These are phyloP conservation scores for Tetrapyrgos nigripes DNA, from an alignment of 1,284 basidiomycete genomes.

Conservation along the genomic window DNA sequence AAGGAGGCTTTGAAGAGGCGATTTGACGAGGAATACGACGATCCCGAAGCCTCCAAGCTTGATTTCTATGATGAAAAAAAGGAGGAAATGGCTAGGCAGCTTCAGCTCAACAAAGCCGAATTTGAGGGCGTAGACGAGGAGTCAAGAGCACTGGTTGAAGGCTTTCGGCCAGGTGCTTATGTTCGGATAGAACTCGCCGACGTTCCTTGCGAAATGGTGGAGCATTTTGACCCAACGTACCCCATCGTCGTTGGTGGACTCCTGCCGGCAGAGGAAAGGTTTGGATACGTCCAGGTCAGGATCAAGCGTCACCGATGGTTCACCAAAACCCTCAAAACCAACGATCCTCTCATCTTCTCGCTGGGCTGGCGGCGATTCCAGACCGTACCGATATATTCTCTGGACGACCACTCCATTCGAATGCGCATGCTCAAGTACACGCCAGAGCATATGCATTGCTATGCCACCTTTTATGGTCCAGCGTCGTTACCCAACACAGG, in stretches of 20 bases:
- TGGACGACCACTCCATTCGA: conserved; percentile 96
- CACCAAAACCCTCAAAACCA: conserved; percentile 92
- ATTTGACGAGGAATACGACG: conserved; percentile 97
- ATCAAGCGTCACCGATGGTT: conserved; percentile 98
- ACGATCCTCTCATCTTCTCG: conserved; percentile 96
- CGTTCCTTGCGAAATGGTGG: conserved; percentile 92
- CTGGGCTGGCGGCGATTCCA: conserved; percentile 98
- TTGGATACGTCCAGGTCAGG: conserved; percentile 94
- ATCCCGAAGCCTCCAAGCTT: conserved; percentile 77
- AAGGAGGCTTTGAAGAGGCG: conserved; percentile 94
- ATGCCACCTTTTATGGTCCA: conserved; percentile 96
- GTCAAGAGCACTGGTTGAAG: conserved; percentile 86
- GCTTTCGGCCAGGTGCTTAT: conserved; percentile 92
- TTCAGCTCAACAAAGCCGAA: conserved; percentile 86
- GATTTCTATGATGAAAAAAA: conserved; percentile 95
- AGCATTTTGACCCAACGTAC: conserved; percentile 91
- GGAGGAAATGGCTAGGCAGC: conserved; percentile 88
- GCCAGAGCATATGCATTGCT: conserved; percentile 99
- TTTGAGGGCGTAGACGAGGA: conserved; percentile 85
- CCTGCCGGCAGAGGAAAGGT: conserved; percentile 89
- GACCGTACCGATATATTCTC: conserved; percentile 91
- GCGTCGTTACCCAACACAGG: conserved; percentile 94
- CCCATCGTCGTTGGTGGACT: conserved; percentile 95
- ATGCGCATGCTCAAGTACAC: conserved; percentile 99
- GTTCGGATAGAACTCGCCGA: conserved; percentile 88